phyloP scores from a whole-genome alignment of 1,139 yeast genomes.

The Protomyces gravidus region DNA sequence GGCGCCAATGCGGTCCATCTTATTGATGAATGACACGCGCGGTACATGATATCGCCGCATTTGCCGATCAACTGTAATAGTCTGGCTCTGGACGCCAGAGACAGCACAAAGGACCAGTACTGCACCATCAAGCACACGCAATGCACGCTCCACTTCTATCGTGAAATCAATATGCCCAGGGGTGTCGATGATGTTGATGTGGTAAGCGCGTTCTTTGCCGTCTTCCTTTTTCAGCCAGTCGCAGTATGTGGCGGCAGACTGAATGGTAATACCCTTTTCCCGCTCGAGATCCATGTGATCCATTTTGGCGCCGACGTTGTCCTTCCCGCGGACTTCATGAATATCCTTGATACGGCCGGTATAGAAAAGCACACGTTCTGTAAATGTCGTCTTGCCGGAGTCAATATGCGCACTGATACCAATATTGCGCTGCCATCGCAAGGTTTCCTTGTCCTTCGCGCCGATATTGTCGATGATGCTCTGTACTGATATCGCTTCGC shows the following conservation, averaged over 20 bases:
- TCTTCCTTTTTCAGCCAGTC: slow-evolving; percentile 61
- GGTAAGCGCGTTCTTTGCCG: slow-evolving; percentile 57
- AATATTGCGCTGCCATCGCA: slow-evolving; percentile 56
- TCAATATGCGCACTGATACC: slow-evolving; percentile 98
- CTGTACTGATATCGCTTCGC: not conserved
- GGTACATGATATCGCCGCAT: slow-evolving; percentile 98
- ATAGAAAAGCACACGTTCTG: slow-evolving; percentile 92
- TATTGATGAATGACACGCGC: slow-evolving; percentile 88
- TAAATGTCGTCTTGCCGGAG: slow-evolving; percentile 93
- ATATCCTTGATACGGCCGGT: slow-evolving; percentile 97
- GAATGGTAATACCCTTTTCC: slow-evolving; percentile 96
- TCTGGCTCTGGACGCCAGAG: slow-evolving; percentile 95
- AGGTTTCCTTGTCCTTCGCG: slow-evolving; percentile 9
- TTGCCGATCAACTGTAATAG: slow-evolving; percentile 97
- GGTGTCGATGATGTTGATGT: slow-evolving; percentile 91
- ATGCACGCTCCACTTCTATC: slow-evolving; percentile 95
- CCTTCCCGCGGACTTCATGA: slow-evolving; percentile 97
- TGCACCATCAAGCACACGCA: slow-evolving; percentile 96
- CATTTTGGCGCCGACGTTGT: slow-evolving; percentile 97
- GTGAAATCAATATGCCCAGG: slow-evolving; percentile 99
- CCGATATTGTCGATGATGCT: not conserved
- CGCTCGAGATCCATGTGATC: slow-evolving; percentile 97
- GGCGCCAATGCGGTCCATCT: slow-evolving; percentile 99
- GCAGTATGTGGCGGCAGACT: slow-evolving; percentile 97
- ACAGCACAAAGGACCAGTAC: slow-evolving; percentile 97